Conservation (phyloP, 106 monocot genomes). For the Dendrobium officinale region DNA sequence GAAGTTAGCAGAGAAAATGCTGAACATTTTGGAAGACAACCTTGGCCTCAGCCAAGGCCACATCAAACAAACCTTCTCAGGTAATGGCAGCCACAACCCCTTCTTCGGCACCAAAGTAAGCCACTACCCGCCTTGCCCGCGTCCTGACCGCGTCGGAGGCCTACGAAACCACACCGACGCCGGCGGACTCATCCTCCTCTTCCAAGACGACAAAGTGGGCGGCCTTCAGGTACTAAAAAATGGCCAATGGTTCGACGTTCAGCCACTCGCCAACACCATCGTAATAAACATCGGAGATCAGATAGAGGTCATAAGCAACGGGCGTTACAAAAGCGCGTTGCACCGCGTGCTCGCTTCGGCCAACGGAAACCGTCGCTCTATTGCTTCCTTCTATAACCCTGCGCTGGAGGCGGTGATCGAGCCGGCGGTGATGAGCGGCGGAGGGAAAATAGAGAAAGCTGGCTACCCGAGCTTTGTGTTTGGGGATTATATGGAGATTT, state of each 20-base stretch:
- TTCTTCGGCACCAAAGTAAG: slow-evolving; percentile 88
- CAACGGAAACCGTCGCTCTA: slow-evolving; percentile 51
- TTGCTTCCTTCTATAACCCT: slow-evolving; percentile 77
- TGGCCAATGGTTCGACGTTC: slow-evolving; percentile 68
- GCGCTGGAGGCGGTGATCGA: slow-evolving; percentile 39
- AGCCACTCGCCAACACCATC: slow-evolving; percentile 50
- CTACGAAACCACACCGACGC: slow-evolving; percentile 84
- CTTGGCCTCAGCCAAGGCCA: slow-evolving; percentile 48
- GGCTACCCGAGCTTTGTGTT: slow-evolving; percentile 30
- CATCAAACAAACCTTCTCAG: slow-evolving; percentile 43
- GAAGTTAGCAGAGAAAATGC: slow-evolving; percentile 58
- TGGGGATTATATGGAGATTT: slow-evolving; percentile 37
- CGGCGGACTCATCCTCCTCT: slow-evolving; percentile 84
- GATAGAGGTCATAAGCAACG: slow-evolving; percentile 75
- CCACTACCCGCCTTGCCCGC: slow-evolving; percentile 75
- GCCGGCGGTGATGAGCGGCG: slow-evolving; percentile 12
- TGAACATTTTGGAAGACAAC: slow-evolving; percentile 49
- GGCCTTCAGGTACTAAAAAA: slow-evolving; percentile 63
- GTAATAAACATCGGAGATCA: slow-evolving; percentile 89
- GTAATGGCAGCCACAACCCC: slow-evolving; percentile 24
- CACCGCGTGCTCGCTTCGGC: slow-evolving; percentile 44
- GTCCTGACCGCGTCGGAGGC: slow-evolving; percentile 37
- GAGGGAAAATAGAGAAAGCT: background rate
- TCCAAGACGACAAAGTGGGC: slow-evolving; percentile 66
- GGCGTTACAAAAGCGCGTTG: slow-evolving; percentile 58